Evolutionary conservation across 129 eudicot genomes (phyloP).

Genomic region (Silybum marianum): DNA sequence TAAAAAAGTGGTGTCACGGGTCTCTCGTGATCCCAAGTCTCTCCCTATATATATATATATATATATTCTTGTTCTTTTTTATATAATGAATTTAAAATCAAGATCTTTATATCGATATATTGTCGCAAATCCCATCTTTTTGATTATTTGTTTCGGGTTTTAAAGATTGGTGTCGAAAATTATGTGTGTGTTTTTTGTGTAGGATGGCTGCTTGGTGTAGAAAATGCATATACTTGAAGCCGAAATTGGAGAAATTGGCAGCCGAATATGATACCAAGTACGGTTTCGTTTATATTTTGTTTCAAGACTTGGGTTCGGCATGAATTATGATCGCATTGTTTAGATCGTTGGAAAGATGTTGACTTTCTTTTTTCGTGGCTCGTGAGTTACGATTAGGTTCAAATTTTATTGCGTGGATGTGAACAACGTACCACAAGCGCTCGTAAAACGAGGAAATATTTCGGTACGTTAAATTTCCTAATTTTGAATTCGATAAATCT

Average conservation of each 20-base stretch:
- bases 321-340: too few relatives aligned
- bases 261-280: conserved; percentile 89
- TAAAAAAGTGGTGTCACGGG: too few relatives aligned
- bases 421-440: conserved; percentile 88
- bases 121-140: not conserved
- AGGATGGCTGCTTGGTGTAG: conserved; percentile 99
- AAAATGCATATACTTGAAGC: conserved; percentile 96
- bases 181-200: conserved; percentile 23
- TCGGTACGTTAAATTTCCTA: conserved; percentile 50
- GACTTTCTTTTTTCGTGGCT: conserved; percentile 4
- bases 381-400: conserved; percentile 40
- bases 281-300: conserved; percentile 3
- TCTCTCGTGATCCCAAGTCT: too few relatives aligned
- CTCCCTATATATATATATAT: conserved; percentile 30
- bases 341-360: not conserved
- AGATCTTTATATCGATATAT: not conserved
- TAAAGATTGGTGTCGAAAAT: not conserved
- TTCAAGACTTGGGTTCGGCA: not conserved
- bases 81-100: not conserved
- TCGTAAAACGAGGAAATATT: conserved; percentile 90
- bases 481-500: not conserved
- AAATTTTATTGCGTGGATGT: conserved; percentile 84
- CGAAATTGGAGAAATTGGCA: conserved; percentile 93
- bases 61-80: not conserved
- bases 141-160: not conserved